phyloP scores from a whole-genome alignment of 306 rosid genomes.

The Rosa multiflora region DNA sequence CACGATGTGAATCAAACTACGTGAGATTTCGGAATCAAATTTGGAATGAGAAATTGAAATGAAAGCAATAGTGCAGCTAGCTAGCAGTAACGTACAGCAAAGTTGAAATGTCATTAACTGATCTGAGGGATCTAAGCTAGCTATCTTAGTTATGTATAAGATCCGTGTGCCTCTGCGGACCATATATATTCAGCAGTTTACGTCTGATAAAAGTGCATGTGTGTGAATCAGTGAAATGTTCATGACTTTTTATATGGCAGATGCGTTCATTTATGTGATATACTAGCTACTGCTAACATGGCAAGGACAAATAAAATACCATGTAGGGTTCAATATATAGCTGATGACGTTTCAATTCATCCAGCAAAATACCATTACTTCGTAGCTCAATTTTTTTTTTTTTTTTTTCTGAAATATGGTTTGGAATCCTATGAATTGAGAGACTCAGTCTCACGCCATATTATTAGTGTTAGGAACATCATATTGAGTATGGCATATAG shows the following conservation, averaged over 20 bases:
- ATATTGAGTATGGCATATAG: too few relatives aligned
- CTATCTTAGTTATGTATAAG: background rate
- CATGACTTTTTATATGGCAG: too few relatives aligned
- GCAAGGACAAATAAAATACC: background rate
- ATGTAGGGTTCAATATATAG: background rate
- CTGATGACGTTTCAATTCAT: background rate
- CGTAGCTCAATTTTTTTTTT: too few relatives aligned
- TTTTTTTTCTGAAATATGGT: too few relatives aligned
- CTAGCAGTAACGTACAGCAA: background rate
- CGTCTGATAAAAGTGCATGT: background rate
- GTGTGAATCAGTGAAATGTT: too few relatives aligned
- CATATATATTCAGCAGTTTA: background rate
- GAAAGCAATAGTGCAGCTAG: constrained; percentile 1
- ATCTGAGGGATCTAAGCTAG: background rate
- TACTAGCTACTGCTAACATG: background rate
- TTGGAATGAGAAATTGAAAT: background rate
- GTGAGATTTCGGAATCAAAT: background rate
- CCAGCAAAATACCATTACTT: background rate
- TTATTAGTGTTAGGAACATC: too few relatives aligned
- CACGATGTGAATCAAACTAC: background rate
- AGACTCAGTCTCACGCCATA: too few relatives aligned
- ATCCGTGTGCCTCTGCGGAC: background rate
- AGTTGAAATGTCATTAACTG: background rate
- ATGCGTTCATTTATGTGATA: too few relatives aligned
- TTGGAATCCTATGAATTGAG: too few relatives aligned